Base-by-base conservation (phyloP, 2,329 filamentous ascomycete genomes). In the Aureobasidium leucospermi region DNA sequence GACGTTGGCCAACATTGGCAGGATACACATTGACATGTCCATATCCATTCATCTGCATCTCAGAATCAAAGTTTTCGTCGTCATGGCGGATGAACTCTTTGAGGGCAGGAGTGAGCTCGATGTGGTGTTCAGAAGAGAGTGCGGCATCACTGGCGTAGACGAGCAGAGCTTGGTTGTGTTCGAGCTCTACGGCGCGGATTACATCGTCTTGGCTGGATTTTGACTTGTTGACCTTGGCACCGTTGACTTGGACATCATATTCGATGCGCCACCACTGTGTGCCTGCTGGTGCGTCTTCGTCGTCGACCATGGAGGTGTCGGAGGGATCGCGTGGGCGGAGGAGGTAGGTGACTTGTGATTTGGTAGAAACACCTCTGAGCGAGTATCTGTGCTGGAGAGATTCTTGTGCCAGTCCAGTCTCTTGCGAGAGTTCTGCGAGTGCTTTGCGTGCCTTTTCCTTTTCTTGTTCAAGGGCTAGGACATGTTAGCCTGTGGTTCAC, bases 241-340 rank as follows among this genome's bases (percentile, higher is more conserved):
- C 75, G 45, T 70, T 71, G 64, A 76, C 75, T 6, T 73, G 72
- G 23, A 70, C 70, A 6, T 77, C 76, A 65, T 79, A 81, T 60
- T 78, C 78, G 61, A 81, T 75, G 34, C 79, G 78, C 81, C 81
- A 83, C 81, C 81, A 83, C 64, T 81, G 75, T 69, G 75, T 78
- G 57, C 69, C 69, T 43, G 66, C 53, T 13, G 70, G 67, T 2
- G 69, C 68, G 23, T 70, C 66, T 16, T 71, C 64, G 49, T 74
- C 70, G 52, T 71, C 70, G 46, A 64, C 64, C 63, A 68, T 61
- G n/a, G 63, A 60, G 8, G 63, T 39, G 3, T 64, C 61, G 8
- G 58, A 64, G 15, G 66, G 68, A 34, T 72, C 58, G 11, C 65
- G 70, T 6, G 73, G 74, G 29, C 75, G 74, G 16, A 83, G 73